Evolutionary conservation across 2,329 filamentous ascomycete species (phyloP), one percentile per base, ranked within the genome.

Genomic region (Diaporthe velutina): DNA sequence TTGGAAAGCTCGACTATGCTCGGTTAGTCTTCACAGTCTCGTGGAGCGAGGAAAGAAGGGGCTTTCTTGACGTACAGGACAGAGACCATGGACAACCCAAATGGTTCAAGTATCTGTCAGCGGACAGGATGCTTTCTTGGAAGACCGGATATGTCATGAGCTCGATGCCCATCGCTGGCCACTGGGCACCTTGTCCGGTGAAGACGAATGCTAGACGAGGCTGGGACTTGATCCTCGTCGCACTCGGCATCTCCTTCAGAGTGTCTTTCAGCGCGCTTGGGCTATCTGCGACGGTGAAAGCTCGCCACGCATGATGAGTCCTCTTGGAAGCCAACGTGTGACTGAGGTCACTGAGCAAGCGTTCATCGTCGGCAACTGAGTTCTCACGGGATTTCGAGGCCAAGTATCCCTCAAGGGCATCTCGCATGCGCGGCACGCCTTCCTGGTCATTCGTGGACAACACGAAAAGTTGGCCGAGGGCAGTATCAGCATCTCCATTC

Each of bases 91-190:
- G 17, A 38, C 74, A 76, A 13, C 74, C 74, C 33, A 76, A 30
- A 10, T 70, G 33, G 40, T 74, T 75, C 57, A 75, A 17, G 40
- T 75, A 75, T 30, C 64, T 67, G 52, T 75, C 73, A 38, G 73
- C 70, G 17, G 72, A 60, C 22, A 74, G 67, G 38, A 76, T 74
- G 33, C 74, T 76, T 60, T 70, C 22, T 19, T 66, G 66, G 40
- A 76, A 76, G 13, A 74, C 67, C 7, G 72, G 73, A 33, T 74
- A 76, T 17, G 52, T 42, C 64, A 74, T 66, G 52, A 76, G 67
- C 58, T 79, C 78, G 5, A 74, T 66, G 9, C 77, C 79, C 79
- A 80, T 80, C 25, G 75, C 74, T 15, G 73, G 68, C 76, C 76
- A 78, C 58, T 78, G 76, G 2, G 77, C 76, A 30, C 77, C 78